These are phyloP conservation scores for Arabidopsis hybrid DNA, from an alignment of 441 rosid species.

Conservation along the genomic window DNA sequence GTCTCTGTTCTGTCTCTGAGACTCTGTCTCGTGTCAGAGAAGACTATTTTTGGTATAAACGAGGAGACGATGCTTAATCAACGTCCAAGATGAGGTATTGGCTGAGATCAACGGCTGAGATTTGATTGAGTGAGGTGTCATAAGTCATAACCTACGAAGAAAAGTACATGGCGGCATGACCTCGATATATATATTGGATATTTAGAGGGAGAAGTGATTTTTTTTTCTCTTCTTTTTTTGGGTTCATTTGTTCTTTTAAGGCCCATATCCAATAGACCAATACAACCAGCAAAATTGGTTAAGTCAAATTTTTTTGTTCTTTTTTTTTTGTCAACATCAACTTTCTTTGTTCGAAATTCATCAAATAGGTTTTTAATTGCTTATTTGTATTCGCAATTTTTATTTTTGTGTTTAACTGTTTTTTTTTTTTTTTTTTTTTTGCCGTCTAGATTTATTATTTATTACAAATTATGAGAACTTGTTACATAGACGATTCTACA, in stretches of 20 bases:
- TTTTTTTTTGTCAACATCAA: too few relatives aligned
- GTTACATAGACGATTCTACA: too few relatives aligned
- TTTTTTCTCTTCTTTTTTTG: not conserved
- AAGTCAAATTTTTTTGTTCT: not conserved
- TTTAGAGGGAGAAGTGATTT: not conserved
- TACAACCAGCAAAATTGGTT: not conserved
- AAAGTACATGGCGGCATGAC: slow-evolving; percentile 30
- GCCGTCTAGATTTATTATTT: too few relatives aligned
- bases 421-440: too few relatives aligned
- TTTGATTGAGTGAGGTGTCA: slow-evolving; percentile 23
- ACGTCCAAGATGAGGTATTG: slow-evolving; percentile 16
- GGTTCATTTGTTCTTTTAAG: too few relatives aligned
- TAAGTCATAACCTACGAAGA: not conserved
- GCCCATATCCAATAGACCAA: not conserved
- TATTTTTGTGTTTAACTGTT: too few relatives aligned
- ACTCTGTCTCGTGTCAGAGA: slow-evolving; percentile 24
- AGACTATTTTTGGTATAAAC: slow-evolving; percentile 24
- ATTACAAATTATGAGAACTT: too few relatives aligned
- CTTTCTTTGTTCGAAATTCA: not conserved
- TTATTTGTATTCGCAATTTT: not conserved
- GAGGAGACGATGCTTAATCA: slow-evolving; percentile 16
- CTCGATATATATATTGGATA: not conserved
- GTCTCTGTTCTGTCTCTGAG: slow-evolving; percentile 12
- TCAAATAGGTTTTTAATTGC: not conserved
- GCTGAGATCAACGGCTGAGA: slow-evolving; percentile 24